Base-by-base conservation (phyloP, 805 yeast genomes). In the Metschnikowia kunwiensis region DNA sequence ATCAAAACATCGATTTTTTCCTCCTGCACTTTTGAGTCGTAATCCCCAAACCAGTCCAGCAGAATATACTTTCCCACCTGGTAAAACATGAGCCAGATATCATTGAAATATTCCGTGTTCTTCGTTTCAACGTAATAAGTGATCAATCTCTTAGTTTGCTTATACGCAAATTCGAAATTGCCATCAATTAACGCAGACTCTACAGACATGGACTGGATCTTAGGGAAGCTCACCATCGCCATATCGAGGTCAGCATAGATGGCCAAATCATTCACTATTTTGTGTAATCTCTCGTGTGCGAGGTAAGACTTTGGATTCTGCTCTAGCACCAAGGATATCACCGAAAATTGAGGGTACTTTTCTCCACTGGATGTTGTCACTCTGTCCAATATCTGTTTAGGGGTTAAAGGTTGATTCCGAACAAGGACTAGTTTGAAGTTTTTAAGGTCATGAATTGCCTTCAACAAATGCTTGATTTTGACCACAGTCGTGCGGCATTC, bases 81-180 rank as follows among this genome's bases (percentile, higher is more conserved):
- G 49, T 80, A 82, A 43, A 82, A 77, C 1, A 85, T 77, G 17
- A 79, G 68, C 95, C 96, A 87, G 31, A 67, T 60, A 12, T 61
- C 61, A 24, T 56, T 53, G 26, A 65, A 35, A 13, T 42, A 38
- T 2, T 41, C 45, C 9, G 39, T 30, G 3, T 43, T 28, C 3
- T 42, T 38, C 5, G 36, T 40, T 12, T 39, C 40, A 5, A 35
- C 34, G 26, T 42, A 51, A 30, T 50, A 40, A 1, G 65, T 60
- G 7, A 76, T 50, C 25, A 76, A 54, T 14, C 58, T 63, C n/a
- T 48, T 47, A 1, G 75, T 54, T 28, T 65, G 60, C 3, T 60
- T 57, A 43, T 67, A 70, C 0, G 94, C 88, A 44, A 65, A 77
- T 1, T 57, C 54, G 47, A 85, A 84, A 54, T 85, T 82, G 41